phyloP scores from a whole-genome alignment of 2,329 filamentous ascomycete species.

The Penicillium hesseltinei region DNA sequence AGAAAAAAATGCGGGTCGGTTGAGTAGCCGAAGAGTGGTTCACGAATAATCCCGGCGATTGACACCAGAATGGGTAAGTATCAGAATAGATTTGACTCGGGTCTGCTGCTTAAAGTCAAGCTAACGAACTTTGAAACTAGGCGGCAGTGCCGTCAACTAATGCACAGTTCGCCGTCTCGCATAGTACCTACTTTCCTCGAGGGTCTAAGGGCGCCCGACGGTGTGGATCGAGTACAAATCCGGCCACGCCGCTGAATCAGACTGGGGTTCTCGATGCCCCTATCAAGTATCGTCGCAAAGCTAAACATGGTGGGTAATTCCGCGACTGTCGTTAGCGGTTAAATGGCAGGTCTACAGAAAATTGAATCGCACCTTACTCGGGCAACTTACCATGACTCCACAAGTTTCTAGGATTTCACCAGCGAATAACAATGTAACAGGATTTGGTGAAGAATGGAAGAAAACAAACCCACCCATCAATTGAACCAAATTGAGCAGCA shows the following conservation, averaged over 20 bases:
- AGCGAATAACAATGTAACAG: neutral
- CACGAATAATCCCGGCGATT: conserved; percentile 11
- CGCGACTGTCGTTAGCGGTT: conserved; percentile 9
- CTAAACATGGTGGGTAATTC: neutral
- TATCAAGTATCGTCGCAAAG: conserved; percentile 8
- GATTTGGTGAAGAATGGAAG: neutral
- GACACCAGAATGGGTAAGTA: conserved; percentile 16
- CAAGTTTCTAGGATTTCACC: neutral
- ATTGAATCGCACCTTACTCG: neutral
- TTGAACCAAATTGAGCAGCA: neutral
- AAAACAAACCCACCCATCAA: neutral
- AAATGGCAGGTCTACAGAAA: conserved; percentile 16
- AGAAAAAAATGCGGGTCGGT: conserved; percentile 20
- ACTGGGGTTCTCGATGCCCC: conserved; percentile 5
- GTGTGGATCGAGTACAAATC: conserved; percentile 22
- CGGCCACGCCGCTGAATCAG: conserved; percentile 11
- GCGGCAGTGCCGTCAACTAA: conserved; percentile 20
- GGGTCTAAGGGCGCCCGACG: conserved; percentile 24
- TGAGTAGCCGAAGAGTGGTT: conserved; percentile 20
- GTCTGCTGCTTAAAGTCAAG: conserved; percentile 18
- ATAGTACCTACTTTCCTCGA: conserved; percentile 20
- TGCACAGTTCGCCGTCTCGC: conserved; percentile 18
- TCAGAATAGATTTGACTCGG: conserved; percentile 17
- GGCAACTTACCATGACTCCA: neutral
- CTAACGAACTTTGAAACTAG: conserved; percentile 22